Conservation (phyloP, 805 yeast species). For the Crinitomyces ghanaensis region DNA sequence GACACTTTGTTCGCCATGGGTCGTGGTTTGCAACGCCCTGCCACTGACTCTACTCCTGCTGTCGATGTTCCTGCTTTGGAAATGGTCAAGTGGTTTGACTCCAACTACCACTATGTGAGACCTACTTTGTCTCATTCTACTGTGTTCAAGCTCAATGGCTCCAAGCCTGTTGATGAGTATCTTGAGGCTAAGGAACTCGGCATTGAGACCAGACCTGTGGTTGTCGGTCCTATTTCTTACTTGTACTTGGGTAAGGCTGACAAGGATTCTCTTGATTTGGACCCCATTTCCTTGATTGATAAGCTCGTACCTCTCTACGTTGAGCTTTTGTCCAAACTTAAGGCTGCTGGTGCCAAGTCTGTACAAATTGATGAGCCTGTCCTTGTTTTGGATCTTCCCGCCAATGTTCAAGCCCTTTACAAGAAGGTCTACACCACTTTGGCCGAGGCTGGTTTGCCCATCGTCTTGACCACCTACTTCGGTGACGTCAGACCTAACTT, state of each 20-base stretch:
- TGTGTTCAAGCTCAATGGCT: constrained; percentile 89
- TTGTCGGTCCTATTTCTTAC: constrained; percentile 95
- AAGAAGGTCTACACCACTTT: constrained; percentile 76
- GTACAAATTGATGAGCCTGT: constrained; percentile 98
- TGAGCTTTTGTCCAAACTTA: constrained; percentile 76
- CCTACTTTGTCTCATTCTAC: constrained; percentile 96
- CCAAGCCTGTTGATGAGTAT: constrained; percentile 95
- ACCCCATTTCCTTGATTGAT: constrained; percentile 80
- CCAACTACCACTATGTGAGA: constrained; percentile 99
- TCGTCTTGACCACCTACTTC: constrained; percentile 83
- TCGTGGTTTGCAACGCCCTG: constrained; percentile 98
- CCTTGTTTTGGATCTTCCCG: constrained; percentile 86
- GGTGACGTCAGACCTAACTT: constrained; percentile 98
- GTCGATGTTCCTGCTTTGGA: constrained; percentile 96
- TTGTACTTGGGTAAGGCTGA: constrained; percentile 94
- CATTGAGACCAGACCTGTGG: constrained; percentile 93
- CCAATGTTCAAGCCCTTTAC: constrained; percentile 72
- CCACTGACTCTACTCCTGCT: constrained; percentile 73
- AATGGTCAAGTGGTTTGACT: constrained; percentile 99
- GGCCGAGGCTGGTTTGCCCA: constrained; percentile 58
- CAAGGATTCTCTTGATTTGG: constrained; percentile 91
- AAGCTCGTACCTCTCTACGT: constrained; percentile 89
- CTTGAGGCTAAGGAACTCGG: constrained; percentile 97
- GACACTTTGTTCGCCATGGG: constrained; percentile 98
- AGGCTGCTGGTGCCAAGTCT: constrained; percentile 86